A percentile compares a stretch with the other conserved stretches of the same genome.
These are phyloP conservation scores for Xenosphaeropsis pyriputrescens DNA, from an alignment of 2,329 filamentous ascomycete genomes.

Conservation along the genomic window DNA sequence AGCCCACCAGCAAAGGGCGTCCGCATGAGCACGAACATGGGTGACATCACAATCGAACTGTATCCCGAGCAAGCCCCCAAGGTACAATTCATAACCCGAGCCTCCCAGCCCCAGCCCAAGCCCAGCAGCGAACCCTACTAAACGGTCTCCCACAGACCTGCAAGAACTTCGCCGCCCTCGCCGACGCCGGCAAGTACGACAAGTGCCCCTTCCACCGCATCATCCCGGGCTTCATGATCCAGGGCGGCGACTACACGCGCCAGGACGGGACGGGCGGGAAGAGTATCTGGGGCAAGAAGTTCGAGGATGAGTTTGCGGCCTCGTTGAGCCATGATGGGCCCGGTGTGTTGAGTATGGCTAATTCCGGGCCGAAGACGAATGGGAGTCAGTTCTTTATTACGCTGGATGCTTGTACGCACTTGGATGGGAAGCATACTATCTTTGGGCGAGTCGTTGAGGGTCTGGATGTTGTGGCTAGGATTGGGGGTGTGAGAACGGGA, in stretches of 20 bases:
- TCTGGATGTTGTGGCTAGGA: constrained; percentile 65
- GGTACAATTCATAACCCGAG: not conserved
- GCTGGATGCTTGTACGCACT: constrained; percentile 53
- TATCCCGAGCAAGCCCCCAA: constrained; percentile 1
- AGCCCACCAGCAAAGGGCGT: not conserved
- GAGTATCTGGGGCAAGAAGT: constrained; percentile 35
- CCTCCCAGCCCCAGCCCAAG: not conserved
- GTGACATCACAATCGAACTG: constrained; percentile 1
- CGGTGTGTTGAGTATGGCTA: constrained; percentile 74
- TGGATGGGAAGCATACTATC: constrained; percentile 73
- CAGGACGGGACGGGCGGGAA: constrained; percentile 74
- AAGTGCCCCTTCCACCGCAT: constrained; percentile 88
- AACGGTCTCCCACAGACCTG: constrained; percentile 62
- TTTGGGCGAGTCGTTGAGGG: constrained; percentile 83
- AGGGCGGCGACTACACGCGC: constrained; percentile 78
- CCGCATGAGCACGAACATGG: not conserved
- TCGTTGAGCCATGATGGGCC: constrained; percentile 82
- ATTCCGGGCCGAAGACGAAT: constrained; percentile 74
- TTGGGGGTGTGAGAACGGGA: constrained; percentile 55
- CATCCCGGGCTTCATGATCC: constrained; percentile 86
- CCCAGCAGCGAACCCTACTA: not conserved
- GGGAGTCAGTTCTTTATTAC: constrained; percentile 89
- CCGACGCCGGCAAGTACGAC: constrained; percentile 71
- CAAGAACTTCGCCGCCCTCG: constrained; percentile 72
- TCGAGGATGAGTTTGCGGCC: constrained; percentile 81